These are phyloP conservation scores for Solanum dulcamara DNA, from an alignment of 257 asterid species.

Conservation along the genomic window DNA sequence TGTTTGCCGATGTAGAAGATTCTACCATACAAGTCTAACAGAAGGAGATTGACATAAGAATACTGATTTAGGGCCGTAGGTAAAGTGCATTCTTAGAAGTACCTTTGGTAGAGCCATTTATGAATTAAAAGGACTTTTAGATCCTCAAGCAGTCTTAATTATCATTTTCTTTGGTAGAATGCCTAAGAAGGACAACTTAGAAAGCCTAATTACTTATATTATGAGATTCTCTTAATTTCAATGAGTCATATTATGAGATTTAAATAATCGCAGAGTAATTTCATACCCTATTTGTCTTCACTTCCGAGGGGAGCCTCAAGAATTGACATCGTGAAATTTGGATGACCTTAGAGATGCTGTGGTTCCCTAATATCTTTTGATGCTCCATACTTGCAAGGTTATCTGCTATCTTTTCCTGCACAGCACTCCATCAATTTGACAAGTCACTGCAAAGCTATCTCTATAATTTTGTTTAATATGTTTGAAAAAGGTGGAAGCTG, in stretches of 20 bases:
- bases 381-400: constrained; percentile 5
- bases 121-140: neutral
- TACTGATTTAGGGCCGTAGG: neutral
- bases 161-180: neutral
- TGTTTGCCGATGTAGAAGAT: neutral
- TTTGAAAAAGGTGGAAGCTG: neutral
- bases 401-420: constrained; percentile 20
- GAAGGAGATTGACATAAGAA: neutral
- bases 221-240: neutral
- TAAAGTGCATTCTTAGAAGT: neutral
- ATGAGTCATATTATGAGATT: neutral
- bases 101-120: neutral
- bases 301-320: constrained; percentile 38
- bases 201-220: neutral
- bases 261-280: neutral
- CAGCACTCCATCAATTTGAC: neutral
- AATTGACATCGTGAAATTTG: constrained; percentile 48
- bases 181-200: neutral
- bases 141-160: neutral
- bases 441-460: neutral
- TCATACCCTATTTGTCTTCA: constrained; percentile 36
- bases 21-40: neutral
- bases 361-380: constrained; percentile 22
- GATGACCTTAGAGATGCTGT: constrained; percentile 29
- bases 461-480: neutral